These are phyloP conservation scores for Zymoseptoria brevis DNA, from an alignment of 2,329 filamentous ascomycete genomes.

Conservation along the genomic window DNA sequence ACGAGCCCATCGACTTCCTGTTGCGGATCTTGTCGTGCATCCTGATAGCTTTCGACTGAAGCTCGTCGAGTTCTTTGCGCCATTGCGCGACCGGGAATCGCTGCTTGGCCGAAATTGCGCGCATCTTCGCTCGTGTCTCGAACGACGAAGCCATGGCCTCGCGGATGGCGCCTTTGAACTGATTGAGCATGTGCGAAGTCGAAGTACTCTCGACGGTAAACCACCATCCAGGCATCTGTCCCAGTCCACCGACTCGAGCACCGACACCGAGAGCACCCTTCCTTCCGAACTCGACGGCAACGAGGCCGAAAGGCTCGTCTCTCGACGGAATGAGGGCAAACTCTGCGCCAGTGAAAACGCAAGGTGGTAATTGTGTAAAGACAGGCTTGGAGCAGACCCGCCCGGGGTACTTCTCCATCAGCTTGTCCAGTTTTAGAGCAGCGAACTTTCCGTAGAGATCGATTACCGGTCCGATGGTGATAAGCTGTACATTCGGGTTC, in stretches of 20 bases:
- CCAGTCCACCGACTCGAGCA: conserved; percentile 53
- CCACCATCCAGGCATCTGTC: conserved; percentile 62
- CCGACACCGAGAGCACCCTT: conserved; percentile 60
- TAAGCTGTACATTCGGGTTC: conserved; percentile 51
- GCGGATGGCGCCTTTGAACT: conserved; percentile 55
- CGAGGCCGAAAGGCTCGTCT: conserved; percentile 59
- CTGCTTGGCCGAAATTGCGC: conserved; percentile 56
- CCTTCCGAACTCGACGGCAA: conserved; percentile 59
- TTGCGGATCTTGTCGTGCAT: conserved; percentile 39
- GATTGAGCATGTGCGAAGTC: conserved; percentile 53
- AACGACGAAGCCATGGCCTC: conserved; percentile 49
- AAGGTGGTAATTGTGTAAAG: conserved; percentile 55
- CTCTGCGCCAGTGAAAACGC: conserved; percentile 57
- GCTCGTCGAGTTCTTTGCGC: conserved; percentile 53
- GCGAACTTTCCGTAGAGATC: conserved; percentile 59
- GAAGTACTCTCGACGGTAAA: conserved; percentile 58
- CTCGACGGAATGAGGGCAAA: conserved; percentile 60
- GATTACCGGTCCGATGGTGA: conserved; percentile 56
- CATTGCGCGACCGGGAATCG: conserved; percentile 59
- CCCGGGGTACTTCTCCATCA: conserved; percentile 56
- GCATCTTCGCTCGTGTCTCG: conserved; percentile 51
- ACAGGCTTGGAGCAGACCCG: conserved; percentile 57
- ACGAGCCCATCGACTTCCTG: background rate
- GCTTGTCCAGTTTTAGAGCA: conserved; percentile 52
- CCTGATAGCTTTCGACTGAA: conserved; percentile 52